Conservation (phyloP, 2,329 filamentous ascomycete species). For the Sporothrix humicola region DNA sequence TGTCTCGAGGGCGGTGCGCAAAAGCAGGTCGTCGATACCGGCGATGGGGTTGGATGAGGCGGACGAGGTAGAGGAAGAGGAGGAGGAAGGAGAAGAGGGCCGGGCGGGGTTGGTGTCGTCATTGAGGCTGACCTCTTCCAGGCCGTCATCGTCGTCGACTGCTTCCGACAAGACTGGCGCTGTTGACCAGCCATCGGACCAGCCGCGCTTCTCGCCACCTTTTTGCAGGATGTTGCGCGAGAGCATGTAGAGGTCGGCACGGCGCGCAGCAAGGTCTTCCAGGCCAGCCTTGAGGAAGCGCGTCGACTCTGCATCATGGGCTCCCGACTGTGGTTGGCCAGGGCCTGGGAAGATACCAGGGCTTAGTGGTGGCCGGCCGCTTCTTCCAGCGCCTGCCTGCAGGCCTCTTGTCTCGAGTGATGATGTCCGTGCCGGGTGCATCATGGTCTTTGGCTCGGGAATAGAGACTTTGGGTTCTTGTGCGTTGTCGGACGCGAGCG, state of each 20-base stretch:
- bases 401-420: conserved; percentile 59
- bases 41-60: conserved; percentile 35
- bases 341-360: conserved; percentile 61
- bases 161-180: conserved; percentile 58
- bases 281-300: conserved; percentile 68
- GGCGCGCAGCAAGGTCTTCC: conserved; percentile 79
- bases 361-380: conserved; percentile 49
- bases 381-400: conserved; percentile 37
- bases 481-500: conserved; percentile 46
- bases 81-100: background rate
- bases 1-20: conserved; percentile 66
- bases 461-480: conserved; percentile 67
- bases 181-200: conserved; percentile 74
- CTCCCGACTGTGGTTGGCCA: conserved; percentile 47
- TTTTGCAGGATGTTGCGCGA: conserved; percentile 80
- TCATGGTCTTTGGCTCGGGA: conserved; percentile 72
- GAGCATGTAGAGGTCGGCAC: conserved; percentile 81
- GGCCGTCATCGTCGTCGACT: conserved; percentile 50
- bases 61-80: background rate
- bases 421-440: conserved; percentile 69
- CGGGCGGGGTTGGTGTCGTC: conserved; percentile 41
- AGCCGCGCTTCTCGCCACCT: conserved; percentile 72
- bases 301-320: conserved; percentile 49
- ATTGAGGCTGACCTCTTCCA: conserved; percentile 65
- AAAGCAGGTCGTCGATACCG: conserved; percentile 61